phyloP scores from a whole-genome alignment of 805 yeast species.

The Candida boleticola region DNA sequence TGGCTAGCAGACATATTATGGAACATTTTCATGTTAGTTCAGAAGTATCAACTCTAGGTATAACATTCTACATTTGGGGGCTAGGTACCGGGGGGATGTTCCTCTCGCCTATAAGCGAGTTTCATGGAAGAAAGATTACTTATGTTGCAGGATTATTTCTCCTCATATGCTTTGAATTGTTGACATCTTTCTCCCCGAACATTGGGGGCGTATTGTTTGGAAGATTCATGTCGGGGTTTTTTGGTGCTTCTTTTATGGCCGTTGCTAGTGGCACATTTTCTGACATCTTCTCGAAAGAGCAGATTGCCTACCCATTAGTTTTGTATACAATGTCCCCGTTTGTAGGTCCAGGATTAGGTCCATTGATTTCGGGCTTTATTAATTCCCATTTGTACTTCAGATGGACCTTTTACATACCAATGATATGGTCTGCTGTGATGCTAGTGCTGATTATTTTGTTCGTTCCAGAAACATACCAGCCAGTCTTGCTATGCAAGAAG shows the following conservation, averaged over 20 bases:
- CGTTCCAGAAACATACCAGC: constrained; percentile 31
- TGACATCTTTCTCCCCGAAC: constrained; percentile 24
- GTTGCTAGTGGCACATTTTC: constrained; percentile 30
- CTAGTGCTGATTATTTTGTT: constrained; percentile 16
- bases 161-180: constrained; percentile 20
- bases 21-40: constrained; percentile 21
- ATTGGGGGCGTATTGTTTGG: constrained; percentile 27
- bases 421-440: constrained; percentile 23
- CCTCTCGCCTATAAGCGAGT: constrained; percentile 61
- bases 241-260: constrained; percentile 26
- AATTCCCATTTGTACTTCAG: constrained; percentile 15
- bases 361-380: constrained; percentile 26
- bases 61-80: constrained; percentile 26
- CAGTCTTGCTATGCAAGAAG: constrained; percentile 21
- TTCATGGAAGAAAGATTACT: constrained; percentile 57
- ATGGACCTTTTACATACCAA: constrained; percentile 27
- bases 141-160: constrained; percentile 31
- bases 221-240: constrained; percentile 24
- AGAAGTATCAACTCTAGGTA: constrained; percentile 25
- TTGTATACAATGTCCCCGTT: constrained; percentile 28
- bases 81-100: constrained; percentile 30
- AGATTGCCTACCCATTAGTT: constrained; percentile 20
- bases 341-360: constrained; percentile 30
- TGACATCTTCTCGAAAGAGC: constrained; percentile 21
- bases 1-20: constrained; percentile 21